phyloP scores from a whole-genome alignment of 2,329 filamentous ascomycete species.

The Monosporascus sp. region DNA sequence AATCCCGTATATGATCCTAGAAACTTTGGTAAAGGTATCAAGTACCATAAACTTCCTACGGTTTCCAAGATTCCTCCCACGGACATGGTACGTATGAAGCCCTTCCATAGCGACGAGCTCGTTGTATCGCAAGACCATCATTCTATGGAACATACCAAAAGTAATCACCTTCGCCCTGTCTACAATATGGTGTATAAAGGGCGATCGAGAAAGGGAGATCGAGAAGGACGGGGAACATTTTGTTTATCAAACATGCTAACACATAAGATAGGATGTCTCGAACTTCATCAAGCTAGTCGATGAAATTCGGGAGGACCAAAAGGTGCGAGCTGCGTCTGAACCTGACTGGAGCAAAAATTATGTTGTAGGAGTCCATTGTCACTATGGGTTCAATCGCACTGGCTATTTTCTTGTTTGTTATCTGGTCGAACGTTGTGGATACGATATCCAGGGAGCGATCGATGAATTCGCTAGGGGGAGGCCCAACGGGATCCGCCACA shows the following conservation, averaged over 20 bases:
- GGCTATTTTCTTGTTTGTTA: conserved; percentile 90
- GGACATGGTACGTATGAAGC: conserved; percentile 40
- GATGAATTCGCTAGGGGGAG: conserved; percentile 68
- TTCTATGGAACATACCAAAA: no score
- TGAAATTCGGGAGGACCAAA: conserved; percentile 52
- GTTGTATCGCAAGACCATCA: not conserved
- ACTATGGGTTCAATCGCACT: conserved; percentile 93
- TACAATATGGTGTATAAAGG: not conserved
- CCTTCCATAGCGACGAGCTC: conserved; percentile 26
- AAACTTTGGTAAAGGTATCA: conserved; percentile 62
- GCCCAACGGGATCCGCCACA: conserved; percentile 81
- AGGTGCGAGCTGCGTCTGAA: conserved; percentile 36
- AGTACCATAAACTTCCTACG: conserved; percentile 83
- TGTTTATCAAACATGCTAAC: not conserved
- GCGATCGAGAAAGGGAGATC: not conserved
- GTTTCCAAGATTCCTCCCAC: conserved; percentile 84
- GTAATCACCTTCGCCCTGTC: no score
- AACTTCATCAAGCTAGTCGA: conserved; percentile 54
- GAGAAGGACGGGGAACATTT: not conserved
- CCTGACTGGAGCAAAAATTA: conserved; percentile 34
- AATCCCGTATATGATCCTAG: conserved; percentile 81
- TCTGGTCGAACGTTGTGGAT: conserved; percentile 75
- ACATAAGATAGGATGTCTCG: conserved; percentile 37
- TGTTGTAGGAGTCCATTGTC: conserved; percentile 81
- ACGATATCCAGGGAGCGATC: conserved; percentile 69